Evolutionary conservation across 2,329 filamentous ascomycete species (phyloP).

Genomic region (Neofusicoccum ribis): DNA sequence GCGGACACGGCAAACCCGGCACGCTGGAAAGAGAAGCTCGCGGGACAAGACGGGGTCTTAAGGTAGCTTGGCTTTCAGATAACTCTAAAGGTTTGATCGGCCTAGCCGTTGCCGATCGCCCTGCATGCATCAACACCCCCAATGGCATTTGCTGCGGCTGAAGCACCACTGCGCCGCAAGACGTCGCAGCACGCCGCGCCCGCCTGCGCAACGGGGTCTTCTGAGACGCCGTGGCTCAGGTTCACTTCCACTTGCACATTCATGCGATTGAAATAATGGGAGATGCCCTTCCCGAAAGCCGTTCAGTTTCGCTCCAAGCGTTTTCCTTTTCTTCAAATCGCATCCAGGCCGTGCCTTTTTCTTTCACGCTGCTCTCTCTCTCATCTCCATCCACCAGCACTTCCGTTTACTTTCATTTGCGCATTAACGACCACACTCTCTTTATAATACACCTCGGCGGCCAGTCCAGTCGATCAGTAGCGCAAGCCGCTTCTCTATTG

Average conservation of each 20-base stretch:
- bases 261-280: conserved; percentile 14
- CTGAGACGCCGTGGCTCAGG: conserved; percentile 10
- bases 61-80: conserved; percentile 9
- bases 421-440: conserved; percentile 7
- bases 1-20: background rate
- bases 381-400: background rate
- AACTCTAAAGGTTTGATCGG: conserved; percentile 12
- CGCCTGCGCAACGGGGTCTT: background rate
- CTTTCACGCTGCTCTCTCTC: background rate
- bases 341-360: conserved; percentile 2
- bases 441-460: background rate
- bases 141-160: conserved; percentile 2
- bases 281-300: background rate
- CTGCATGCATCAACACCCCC: conserved; percentile 3
- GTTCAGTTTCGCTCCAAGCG: conserved; percentile 8
- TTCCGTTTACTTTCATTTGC: background rate
- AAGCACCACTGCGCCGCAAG: conserved; percentile 8
- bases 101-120: background rate
- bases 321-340: conserved; percentile 6
- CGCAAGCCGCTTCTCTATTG: conserved; percentile 1
- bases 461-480: conserved; percentile 1
- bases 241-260: background rate
- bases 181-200: background rate
- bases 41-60: background rate
- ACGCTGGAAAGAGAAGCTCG: background rate